These are phyloP conservation scores for Aechmea fasciata DNA, from an alignment of 176 grass and related monocot genomes.

Conservation along the genomic window DNA sequence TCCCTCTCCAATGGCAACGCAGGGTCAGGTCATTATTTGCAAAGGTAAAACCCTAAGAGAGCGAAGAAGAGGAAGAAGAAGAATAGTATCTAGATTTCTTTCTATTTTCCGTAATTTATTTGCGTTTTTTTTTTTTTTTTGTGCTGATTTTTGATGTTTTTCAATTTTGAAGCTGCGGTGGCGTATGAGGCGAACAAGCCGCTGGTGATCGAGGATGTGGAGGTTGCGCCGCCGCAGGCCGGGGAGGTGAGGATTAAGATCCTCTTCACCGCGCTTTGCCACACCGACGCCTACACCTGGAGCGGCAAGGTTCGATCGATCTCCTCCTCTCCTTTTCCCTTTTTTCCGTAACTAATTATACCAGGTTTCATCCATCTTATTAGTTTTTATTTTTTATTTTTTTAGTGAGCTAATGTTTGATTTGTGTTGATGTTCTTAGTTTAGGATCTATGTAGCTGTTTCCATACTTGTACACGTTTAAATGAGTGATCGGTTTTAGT, in stretches of 20 bases:
- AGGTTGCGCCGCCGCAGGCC: slow-evolving; percentile 94
- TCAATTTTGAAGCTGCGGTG: slow-evolving; percentile 67
- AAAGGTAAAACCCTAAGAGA: slow-evolving; percentile 43
- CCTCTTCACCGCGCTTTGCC: slow-evolving; percentile 84
- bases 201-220: slow-evolving; percentile 84
- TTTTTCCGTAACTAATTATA: background rate
- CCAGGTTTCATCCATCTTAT: background rate
- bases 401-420: too few relatives aligned
- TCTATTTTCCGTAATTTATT: background rate
- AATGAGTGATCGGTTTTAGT: background rate
- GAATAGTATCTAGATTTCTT: slow-evolving; percentile 1
- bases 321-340: background rate
- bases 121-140: background rate
- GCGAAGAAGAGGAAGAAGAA: background rate
- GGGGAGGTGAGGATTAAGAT: slow-evolving; percentile 92
- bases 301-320: slow-evolving; percentile 68
- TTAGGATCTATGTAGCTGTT: too few relatives aligned
- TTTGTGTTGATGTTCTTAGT: too few relatives aligned
- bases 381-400: background rate
- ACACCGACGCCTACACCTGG: slow-evolving; percentile 98
- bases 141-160: slow-evolving; percentile 5
- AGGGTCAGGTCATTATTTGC: slow-evolving; percentile 96
- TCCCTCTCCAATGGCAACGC: slow-evolving; percentile 30
- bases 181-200: slow-evolving; percentile 86
- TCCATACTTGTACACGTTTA: too few relatives aligned